phyloP scores from a whole-genome alignment of 1,284 basidiomycete genomes.

The Malassezia sp. region DNA sequence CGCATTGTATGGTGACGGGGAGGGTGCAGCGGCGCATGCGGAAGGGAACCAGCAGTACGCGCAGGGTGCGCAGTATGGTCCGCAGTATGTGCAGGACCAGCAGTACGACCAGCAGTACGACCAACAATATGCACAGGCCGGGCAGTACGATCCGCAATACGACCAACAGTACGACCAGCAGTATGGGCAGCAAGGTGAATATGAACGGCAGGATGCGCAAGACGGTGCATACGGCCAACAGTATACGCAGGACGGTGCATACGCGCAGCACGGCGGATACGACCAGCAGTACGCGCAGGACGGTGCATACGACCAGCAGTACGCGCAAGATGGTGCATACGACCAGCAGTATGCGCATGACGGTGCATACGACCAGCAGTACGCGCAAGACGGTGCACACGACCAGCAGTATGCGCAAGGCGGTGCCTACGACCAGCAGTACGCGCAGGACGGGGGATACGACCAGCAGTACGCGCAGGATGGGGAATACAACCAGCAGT shows the following conservation, averaged over 20 bases:
- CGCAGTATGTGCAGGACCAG: conserved; percentile 11
- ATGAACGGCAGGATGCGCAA: neutral
- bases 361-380: neutral
- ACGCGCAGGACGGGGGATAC: neutral
- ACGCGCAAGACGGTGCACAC: neutral
- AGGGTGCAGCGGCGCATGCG: neutral
- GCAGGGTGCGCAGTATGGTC: neutral
- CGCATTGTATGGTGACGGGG: too few species aligned
- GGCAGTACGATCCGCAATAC: neutral
- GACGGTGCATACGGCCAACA: neutral
- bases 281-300: conserved; percentile 1
- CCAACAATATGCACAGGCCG: neutral
- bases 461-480: neutral
- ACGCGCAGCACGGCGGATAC: conserved; percentile 9
- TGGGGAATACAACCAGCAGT: conserved; percentile 6
- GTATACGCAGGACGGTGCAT: neutral
- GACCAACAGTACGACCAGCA: conserved; percentile 9
- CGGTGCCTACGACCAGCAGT: neutral
- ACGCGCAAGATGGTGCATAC: neutral
- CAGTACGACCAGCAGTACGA: neutral
- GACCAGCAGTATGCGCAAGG: neutral
- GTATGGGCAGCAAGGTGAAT: neutral
- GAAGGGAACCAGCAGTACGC: neutral
- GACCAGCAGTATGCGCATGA: conserved; percentile 10
- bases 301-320: conserved; percentile 9